These are phyloP conservation scores for Boletellus emodensis DNA, from an alignment of 768 basidiomycete species.

Conservation along the genomic window DNA sequence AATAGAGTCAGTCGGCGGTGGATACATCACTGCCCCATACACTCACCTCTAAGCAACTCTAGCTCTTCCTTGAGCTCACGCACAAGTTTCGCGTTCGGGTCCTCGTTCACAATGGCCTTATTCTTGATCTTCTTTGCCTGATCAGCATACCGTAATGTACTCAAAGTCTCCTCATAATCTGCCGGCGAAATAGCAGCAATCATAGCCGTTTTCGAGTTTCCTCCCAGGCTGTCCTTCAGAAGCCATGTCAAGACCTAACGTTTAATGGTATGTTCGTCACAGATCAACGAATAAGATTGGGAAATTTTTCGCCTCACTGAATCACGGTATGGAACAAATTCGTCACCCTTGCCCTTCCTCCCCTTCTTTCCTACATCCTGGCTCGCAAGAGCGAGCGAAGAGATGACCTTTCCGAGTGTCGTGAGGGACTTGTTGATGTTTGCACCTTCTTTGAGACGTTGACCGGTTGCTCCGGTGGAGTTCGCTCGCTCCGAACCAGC, in stretches of 20 bases:
- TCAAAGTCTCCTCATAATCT: constrained; percentile 96
- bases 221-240: constrained; percentile 94
- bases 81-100: constrained; percentile 98
- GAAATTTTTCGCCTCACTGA: constrained; percentile 55
- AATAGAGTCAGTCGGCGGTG: constrained; percentile 6
- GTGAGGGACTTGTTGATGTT: constrained; percentile 99
- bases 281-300: not conserved
- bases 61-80: constrained; percentile 98
- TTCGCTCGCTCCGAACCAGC: constrained; percentile 97
- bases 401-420: constrained; percentile 96
- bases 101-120: constrained; percentile 98
- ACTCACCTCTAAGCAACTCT: constrained; percentile 78
- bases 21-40: not conserved
- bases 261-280: constrained; percentile 7
- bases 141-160: constrained; percentile 96
- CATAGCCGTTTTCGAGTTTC: constrained; percentile 98
- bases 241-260: constrained; percentile 92
- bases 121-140: constrained; percentile 99
- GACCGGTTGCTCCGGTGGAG: constrained; percentile 95
- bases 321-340: constrained; percentile 96
- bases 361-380: constrained; percentile 68
- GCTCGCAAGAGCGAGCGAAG: constrained; percentile 69
- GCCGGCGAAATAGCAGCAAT: constrained; percentile 99
- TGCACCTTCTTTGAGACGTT: constrained; percentile 94
- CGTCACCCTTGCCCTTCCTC: constrained; percentile 85